Evolutionary conservation across 2,329 filamentous ascomycete genomes (phyloP).

Genomic region (Colletotrichum plurivorum): DNA sequence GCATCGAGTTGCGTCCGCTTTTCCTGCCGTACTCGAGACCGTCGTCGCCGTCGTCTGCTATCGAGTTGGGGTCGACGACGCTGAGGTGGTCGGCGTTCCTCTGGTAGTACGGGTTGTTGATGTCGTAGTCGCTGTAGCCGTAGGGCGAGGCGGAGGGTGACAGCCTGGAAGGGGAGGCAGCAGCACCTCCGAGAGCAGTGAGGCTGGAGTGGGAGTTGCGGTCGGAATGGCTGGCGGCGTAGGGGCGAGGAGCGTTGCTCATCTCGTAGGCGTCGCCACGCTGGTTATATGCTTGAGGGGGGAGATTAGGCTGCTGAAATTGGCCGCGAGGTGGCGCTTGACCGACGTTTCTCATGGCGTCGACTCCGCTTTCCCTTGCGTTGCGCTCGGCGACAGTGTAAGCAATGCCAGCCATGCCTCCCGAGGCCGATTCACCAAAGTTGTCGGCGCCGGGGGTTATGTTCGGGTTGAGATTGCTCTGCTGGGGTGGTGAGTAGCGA

Average conservation of each 20-base stretch:
- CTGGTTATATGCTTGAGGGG: constrained; percentile 42
- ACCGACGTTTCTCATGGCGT: constrained; percentile 66
- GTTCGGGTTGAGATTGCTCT: constrained; percentile 51
- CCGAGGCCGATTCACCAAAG: constrained; percentile 72
- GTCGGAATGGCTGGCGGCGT: constrained; percentile 42
- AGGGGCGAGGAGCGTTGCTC: constrained; percentile 30
- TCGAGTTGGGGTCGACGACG: constrained; percentile 82
- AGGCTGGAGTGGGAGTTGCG: constrained; percentile 61
- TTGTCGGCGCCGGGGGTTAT: constrained; percentile 78
- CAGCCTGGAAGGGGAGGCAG: constrained; percentile 50
- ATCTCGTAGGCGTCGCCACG: constrained; percentile 44
- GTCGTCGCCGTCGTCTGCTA: constrained; percentile 91
- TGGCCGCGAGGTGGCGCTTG: constrained; percentile 46
- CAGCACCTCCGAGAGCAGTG: constrained; percentile 53
- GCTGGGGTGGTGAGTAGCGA: constrained; percentile 30
- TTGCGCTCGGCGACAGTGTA: constrained; percentile 75
- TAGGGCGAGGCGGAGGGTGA: constrained; percentile 66
- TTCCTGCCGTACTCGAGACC: constrained; percentile 71
- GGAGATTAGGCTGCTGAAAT: constrained; percentile 40
- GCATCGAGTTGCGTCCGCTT: constrained; percentile 69
- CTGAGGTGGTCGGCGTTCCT: constrained; percentile 66
- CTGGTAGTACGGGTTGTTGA: constrained; percentile 77
- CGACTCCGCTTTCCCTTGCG: constrained; percentile 74
- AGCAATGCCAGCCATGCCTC: constrained; percentile 78
- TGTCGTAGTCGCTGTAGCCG: constrained; percentile 63